Evolutionary conservation across 1,284 basidiomycete genomes (phyloP).

Genomic region (Naganishia liquefaciens): DNA sequence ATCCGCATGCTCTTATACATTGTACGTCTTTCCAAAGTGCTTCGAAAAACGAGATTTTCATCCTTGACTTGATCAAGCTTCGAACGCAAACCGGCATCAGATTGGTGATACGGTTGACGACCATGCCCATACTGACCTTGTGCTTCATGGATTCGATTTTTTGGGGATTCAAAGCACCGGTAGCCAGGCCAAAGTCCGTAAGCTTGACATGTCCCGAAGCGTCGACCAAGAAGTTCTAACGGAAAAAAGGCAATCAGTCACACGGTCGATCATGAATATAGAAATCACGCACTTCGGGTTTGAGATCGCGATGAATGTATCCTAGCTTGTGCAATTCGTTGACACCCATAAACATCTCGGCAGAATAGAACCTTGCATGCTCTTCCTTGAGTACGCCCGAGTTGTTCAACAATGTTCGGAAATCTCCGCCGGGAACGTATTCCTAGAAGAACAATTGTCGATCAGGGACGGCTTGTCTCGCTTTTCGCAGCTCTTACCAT

Average conservation of each 20-base stretch:
- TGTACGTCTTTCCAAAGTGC: conserved; percentile 90
- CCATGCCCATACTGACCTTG: conserved; percentile 63
- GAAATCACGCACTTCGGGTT: conserved; percentile 73
- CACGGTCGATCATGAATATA: neutral
- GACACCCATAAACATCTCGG: conserved; percentile 91
- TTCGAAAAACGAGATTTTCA: conserved; percentile 83
- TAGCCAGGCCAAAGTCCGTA: conserved; percentile 97
- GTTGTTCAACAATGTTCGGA: conserved; percentile 91
- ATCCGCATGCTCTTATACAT: conserved; percentile 91
- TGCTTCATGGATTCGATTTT: conserved; percentile 92
- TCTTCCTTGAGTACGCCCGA: conserved; percentile 94
- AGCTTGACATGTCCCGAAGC: conserved; percentile 95
- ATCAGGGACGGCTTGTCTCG: neutral
- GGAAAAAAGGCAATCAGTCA: conserved; percentile 16
- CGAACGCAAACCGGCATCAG: conserved; percentile 10
- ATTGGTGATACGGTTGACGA: conserved; percentile 2
- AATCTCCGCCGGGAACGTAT: conserved; percentile 95
- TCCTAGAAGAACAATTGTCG: conserved; percentile 57
- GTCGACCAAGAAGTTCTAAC: conserved; percentile 94
- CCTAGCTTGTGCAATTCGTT: conserved; percentile 91
- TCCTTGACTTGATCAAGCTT: conserved; percentile 97
- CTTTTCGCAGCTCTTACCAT: conserved; percentile 60
- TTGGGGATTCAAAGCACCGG: conserved; percentile 91
- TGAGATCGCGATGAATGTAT: conserved; percentile 95
- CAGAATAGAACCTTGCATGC: conserved; percentile 90